Conservation (phyloP, 2,329 filamentous ascomycete genomes). For the Elsinoe fawcettii region DNA sequence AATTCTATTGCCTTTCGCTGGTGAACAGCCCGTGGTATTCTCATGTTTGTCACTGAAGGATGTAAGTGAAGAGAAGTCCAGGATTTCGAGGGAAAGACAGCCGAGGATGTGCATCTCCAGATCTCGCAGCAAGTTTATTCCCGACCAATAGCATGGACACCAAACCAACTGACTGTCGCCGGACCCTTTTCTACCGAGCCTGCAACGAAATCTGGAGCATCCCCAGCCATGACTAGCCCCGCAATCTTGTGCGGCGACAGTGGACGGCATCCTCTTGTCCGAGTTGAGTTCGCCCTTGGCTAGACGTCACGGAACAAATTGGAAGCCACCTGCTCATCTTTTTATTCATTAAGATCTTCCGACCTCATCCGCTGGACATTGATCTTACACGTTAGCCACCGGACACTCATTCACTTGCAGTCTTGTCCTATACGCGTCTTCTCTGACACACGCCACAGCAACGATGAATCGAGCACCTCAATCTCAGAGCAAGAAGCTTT, state of each 20-base stretch:
- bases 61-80: too few relatives aligned
- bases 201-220: neutral
- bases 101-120: neutral
- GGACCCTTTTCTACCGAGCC: neutral
- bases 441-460: slow-evolving; percentile 20
- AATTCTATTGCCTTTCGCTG: too few relatives aligned
- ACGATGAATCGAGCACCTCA: slow-evolving; percentile 35
- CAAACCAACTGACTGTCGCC: neutral
- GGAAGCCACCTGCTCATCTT: neutral
- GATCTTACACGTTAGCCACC: neutral
- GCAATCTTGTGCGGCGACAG: neutral
- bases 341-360: neutral
- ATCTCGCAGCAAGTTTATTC: neutral
- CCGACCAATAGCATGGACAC: neutral
- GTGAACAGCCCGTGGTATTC: too few relatives aligned
- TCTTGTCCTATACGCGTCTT: neutral
- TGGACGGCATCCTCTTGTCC: neutral
- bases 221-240: neutral
- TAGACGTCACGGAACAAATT: slow-evolving; percentile 5
- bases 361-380: neutral
- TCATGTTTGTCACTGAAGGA: too few relatives aligned
- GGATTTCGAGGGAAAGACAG: slow-evolving; percentile 5
- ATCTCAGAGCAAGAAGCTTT: slow-evolving; percentile 38
- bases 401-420: neutral
- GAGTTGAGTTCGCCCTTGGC: slow-evolving; percentile 5